Evolutionary conservation across 306 rosid species (phyloP).

Genomic region (Ziziphus jujuba): DNA sequence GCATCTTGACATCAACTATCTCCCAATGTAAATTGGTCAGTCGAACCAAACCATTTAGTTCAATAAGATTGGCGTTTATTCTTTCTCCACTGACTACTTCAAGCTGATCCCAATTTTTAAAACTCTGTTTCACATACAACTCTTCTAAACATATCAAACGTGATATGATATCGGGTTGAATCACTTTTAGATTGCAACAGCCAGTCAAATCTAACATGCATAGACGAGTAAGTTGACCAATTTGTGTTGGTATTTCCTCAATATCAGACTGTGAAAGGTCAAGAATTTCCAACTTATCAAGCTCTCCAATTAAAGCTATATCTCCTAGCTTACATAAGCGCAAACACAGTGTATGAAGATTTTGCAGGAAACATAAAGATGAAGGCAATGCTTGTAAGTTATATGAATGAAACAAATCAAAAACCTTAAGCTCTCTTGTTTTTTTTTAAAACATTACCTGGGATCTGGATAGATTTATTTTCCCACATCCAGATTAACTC

Average conservation of each 20-base stretch:
- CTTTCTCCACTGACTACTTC: background rate
- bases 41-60: background rate
- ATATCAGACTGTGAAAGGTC: background rate
- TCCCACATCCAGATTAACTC: too few relatives aligned
- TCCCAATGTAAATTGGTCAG: background rate
- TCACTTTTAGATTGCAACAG: background rate
- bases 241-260: background rate
- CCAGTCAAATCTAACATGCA: background rate
- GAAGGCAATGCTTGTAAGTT: background rate
- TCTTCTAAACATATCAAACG: background rate
- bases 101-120: background rate
- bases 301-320: slow-evolving; percentile 5
- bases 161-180: slow-evolving; percentile 4
- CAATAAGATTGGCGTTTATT: background rate
- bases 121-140: background rate
- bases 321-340: background rate
- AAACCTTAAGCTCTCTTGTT: too few relatives aligned
- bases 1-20: background rate
- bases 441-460: too few relatives aligned
- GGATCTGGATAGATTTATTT: too few relatives aligned
- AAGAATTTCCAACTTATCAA: background rate
- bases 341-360: background rate
- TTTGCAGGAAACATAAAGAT: background rate
- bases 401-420: too few relatives aligned
- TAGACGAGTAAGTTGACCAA: background rate